Evolutionary conservation across 192 early-diverging fungal genomes (phyloP).

Genomic region (Thoreauomyces humboldtii): DNA sequence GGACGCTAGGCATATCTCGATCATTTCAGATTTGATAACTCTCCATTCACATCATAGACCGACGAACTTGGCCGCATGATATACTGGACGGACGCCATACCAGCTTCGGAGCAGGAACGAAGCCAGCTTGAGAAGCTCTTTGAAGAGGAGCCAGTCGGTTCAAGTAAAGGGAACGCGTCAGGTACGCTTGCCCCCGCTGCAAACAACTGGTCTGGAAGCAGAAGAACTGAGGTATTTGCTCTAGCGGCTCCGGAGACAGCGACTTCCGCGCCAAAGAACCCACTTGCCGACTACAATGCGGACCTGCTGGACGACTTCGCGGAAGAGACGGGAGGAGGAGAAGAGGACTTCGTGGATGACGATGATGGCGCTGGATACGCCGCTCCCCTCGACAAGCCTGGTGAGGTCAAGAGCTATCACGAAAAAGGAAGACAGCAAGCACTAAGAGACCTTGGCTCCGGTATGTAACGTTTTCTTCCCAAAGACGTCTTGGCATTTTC

Average conservation of each 20-base stretch:
- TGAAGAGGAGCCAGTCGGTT: slow-evolving; percentile 39
- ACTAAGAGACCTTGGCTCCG: slow-evolving; percentile 6
- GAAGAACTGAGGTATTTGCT: neutral
- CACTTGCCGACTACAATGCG: neutral
- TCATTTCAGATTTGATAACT: no score
- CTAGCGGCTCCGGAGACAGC: neutral
- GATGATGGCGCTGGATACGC: slow-evolving; percentile 80
- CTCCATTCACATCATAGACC: no score
- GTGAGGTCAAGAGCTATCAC: slow-evolving; percentile 32
- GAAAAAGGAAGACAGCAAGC: slow-evolving; percentile 24
- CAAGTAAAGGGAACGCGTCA: neutral
- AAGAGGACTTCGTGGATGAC: slow-evolving; percentile 85
- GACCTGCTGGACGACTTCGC: slow-evolving; percentile 24
- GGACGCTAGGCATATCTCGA: no score
- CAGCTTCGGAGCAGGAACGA: slow-evolving; percentile 28
- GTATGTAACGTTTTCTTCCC: no score
- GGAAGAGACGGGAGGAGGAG: slow-evolving; percentile 55
- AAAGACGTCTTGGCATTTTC: no score
- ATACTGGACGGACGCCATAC: slow-evolving; percentile 15
- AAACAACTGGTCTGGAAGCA: no score
- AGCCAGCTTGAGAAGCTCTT: slow-evolving; percentile 31
- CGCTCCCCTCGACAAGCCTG: slow-evolving; percentile 33
- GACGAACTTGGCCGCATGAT: slow-evolving; percentile 23
- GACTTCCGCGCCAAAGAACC: no score
- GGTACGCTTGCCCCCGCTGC: neutral